phyloP scores from a whole-genome alignment of 2,329 filamentous ascomycete species.

The Xylaria sp. region DNA sequence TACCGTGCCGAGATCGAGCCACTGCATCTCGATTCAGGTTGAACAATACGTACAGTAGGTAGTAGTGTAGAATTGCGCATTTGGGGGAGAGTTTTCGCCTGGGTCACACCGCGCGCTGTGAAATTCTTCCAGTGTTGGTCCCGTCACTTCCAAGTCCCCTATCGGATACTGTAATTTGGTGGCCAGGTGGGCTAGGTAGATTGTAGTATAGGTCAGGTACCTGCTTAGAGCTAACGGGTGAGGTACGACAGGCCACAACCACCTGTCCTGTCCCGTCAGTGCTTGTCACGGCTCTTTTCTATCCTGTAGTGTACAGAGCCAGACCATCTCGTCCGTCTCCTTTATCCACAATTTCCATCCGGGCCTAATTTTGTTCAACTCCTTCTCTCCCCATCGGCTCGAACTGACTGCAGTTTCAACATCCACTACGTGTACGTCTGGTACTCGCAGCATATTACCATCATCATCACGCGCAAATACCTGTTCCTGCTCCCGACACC shows the following conservation, averaged over 20 bases:
- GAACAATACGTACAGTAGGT: background rate
- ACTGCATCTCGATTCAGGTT: slow-evolving; percentile 27
- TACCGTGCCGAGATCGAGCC: slow-evolving; percentile 13
- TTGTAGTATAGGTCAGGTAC: background rate
- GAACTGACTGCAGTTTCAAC: slow-evolving; percentile 32
- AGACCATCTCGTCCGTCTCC: slow-evolving; percentile 33
- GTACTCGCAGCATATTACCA: slow-evolving; percentile 25
- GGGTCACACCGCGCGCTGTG: slow-evolving; percentile 13
- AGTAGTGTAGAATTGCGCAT: background rate
- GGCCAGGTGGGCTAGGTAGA: slow-evolving; percentile 15
- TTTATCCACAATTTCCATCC: slow-evolving; percentile 41
- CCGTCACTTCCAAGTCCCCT: slow-evolving; percentile 17
- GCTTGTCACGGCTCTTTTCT: slow-evolving; percentile 35
- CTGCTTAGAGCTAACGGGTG: slow-evolving; percentile 21
- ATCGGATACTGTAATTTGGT: slow-evolving; percentile 30
- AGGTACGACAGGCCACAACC: slow-evolving; percentile 28
- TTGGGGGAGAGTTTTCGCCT: background rate
- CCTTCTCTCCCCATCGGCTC: slow-evolving; percentile 37
- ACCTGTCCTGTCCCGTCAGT: slow-evolving; percentile 11
- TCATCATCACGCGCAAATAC: slow-evolving; percentile 35
- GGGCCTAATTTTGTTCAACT: slow-evolving; percentile 41
- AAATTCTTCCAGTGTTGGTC: slow-evolving; percentile 17
- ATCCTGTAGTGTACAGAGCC: slow-evolving; percentile 14
- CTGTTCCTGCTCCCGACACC: slow-evolving; percentile 32
- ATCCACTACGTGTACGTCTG: slow-evolving; percentile 31